Evolutionary conservation across 371 early-diverging fungal genomes (phyloP), one percentile per base, ranked within the genome.

Genomic region (Smittium culicis): DNA sequence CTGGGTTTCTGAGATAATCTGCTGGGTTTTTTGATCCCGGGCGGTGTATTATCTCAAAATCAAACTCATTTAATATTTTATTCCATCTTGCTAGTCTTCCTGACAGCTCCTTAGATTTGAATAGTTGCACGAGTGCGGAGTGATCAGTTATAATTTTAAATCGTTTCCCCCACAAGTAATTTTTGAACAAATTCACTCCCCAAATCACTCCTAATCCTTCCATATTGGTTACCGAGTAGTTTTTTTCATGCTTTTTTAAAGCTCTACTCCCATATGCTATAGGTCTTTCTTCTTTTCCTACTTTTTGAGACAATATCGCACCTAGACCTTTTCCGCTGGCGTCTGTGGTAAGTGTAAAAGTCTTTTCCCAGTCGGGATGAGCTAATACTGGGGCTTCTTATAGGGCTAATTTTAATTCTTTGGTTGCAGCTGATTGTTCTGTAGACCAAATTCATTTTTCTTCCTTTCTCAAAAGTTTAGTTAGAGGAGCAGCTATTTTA

Each of bases 191-290:
- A 5, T 59, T 59, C 11, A 59, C n/a, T 27, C 29, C n/a, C 60
- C 60, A 59, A 27, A n/a, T n/a, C 29, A 59, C 60, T 31, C 16
- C 60, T 11, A 59, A 11, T 59, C 60, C 60, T 31, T 59, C 60
- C n/a, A 59, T 5, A n/a, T 59, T 27, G 11, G 29, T 79, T 29
- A 59, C 31, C n/a, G 14, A 59, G n/a, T 59, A 59, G n/a, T 59
- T 59, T 59, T 32, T 5, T 59, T 59, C 60, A 16, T 27, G 29
- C n/a, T 59, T 59, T 5, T 59, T 59, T 59, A 31, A 29, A 14
- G 5, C n/a, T 59, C 60, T 5, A n/a, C 60, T n/a, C n/a, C 29
- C n/a, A 11, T 59, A 59, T 59, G 27, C 60, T 29, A 59, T 59
- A 11, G 60, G 60, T 59, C 5, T 59, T 32, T n/a, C 60, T 29